Percentiles rank a stretch among this genome's conserved stretches.
Conservation (phyloP, 768 basidiomycete species). For the Suillus subaureus region DNA sequence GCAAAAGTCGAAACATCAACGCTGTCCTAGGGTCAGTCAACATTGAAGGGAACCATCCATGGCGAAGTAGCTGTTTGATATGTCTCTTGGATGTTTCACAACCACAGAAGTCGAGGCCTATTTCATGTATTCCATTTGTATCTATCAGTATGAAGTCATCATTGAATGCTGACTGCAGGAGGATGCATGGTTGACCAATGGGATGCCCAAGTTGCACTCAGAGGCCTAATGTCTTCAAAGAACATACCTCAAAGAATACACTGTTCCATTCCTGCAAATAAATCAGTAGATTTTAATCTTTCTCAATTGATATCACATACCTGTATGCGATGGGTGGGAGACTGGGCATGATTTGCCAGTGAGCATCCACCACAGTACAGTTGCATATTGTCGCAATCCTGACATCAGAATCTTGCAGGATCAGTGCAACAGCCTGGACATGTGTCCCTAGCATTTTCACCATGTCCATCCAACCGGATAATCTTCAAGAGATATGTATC, state of each 20-base stretch:
- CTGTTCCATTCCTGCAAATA: too few relatives aligned
- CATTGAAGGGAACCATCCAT: background rate
- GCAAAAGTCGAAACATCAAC: background rate
- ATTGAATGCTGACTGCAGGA: background rate
- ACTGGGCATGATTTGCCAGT: slow-evolving; percentile 10
- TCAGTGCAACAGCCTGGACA: background rate
- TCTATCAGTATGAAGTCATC: background rate
- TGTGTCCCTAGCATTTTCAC: background rate
- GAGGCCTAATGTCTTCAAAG: background rate
- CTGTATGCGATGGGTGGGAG: slow-evolving; percentile 19
- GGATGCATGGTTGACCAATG: background rate
- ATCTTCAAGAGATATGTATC: background rate
- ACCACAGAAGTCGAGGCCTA: background rate
- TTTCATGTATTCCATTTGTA: background rate
- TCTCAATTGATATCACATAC: too few relatives aligned
- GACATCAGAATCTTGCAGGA: background rate
- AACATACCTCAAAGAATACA: too few relatives aligned
- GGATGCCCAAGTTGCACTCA: background rate
- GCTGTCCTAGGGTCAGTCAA: background rate
- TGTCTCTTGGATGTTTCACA: background rate
- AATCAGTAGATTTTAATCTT: too few relatives aligned
- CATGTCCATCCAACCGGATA: background rate
- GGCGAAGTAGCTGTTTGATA: background rate
- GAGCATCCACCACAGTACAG: slow-evolving; percentile 15
- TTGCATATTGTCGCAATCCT: background rate